Percentiles rank a stretch among this genome's conserved stretches.
phyloP scores from a whole-genome alignment of 108 stramenopile species.

The Cyclotella atomus region DNA sequence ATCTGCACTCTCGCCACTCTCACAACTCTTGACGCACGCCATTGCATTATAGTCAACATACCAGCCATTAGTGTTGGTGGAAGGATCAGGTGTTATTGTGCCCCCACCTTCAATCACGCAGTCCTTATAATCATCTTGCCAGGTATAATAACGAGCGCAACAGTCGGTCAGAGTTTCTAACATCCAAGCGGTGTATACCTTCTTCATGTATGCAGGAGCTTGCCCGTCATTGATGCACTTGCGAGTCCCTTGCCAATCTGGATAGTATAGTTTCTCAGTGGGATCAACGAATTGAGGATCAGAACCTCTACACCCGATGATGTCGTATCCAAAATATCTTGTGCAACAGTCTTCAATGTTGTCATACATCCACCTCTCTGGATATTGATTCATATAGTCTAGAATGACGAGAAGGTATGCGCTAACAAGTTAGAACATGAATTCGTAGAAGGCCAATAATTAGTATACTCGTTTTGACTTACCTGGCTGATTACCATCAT shows the following conservation, averaged over 20 bases:
- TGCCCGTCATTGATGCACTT: slow-evolving; percentile 12
- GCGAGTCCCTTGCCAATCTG: neutral
- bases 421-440: neutral
- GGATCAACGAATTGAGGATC: slow-evolving; percentile 1
- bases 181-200: neutral
- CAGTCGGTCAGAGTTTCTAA: neutral
- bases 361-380: neutral
- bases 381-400: slow-evolving; percentile 15
- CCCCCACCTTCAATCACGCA: neutral
- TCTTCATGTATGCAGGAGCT: slow-evolving; percentile 15
- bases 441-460: too few relatives aligned
- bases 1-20: neutral
- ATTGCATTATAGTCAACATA: slow-evolving; percentile 7
- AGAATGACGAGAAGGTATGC: neutral
- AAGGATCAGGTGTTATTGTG: neutral
- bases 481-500: slow-evolving; percentile 10
- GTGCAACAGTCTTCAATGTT: slow-evolving; percentile 6
- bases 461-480: neutral
- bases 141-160: slow-evolving; percentile 9
- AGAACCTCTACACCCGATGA: neutral
- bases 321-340: slow-evolving; percentile 6
- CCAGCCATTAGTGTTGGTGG: neutral
- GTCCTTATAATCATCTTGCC: neutral
- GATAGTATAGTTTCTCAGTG: slow-evolving; percentile 3
- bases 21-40: slow-evolving; percentile 20